Conservation (phyloP, 1,284 basidiomycete species). For the Trametes pubescens region DNA sequence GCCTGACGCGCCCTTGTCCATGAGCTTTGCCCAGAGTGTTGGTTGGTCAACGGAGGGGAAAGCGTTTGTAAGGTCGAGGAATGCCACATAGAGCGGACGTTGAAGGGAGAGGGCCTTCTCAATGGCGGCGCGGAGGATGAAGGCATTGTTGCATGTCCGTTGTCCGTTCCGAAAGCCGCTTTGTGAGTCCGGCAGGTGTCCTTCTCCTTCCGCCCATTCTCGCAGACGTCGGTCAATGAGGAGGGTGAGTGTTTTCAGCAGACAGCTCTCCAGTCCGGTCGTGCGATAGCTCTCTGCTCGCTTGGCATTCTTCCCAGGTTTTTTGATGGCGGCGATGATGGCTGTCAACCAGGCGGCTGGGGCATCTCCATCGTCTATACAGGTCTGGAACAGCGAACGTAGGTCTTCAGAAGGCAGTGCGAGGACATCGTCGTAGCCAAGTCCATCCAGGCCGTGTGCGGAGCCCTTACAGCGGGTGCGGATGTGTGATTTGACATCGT, state of each 20-base stretch:
- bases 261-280: slow-evolving; percentile 45
- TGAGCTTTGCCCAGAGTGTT: slow-evolving; percentile 44
- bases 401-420: slow-evolving; percentile 31
- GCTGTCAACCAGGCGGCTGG: slow-evolving; percentile 38
- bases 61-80: slow-evolving; percentile 44
- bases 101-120: slow-evolving; percentile 34
- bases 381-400: slow-evolving; percentile 29
- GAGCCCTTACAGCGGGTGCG: too few species aligned
- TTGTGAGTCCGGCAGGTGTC: slow-evolving; percentile 34
- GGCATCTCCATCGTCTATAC: slow-evolving; percentile 30
- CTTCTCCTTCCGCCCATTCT: slow-evolving; percentile 27
- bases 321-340: slow-evolving; percentile 38
- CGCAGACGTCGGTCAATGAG: slow-evolving; percentile 34
- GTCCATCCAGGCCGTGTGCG: too few species aligned
- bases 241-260: slow-evolving; percentile 43
- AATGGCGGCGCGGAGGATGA: slow-evolving; percentile 40
- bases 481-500: too few species aligned
- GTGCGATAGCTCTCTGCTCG: slow-evolving; percentile 39
- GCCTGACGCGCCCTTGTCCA: slow-evolving; percentile 33
- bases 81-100: slow-evolving; percentile 38
- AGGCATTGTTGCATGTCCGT: slow-evolving; percentile 39
- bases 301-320: slow-evolving; percentile 30
- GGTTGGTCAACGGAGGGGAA: slow-evolving; percentile 45
- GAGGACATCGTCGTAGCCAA: slow-evolving; percentile 26
- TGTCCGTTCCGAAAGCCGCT: slow-evolving; percentile 37